A percentile compares a stretch with the other conserved stretches of the same genome.
phyloP scores from a whole-genome alignment of 805 yeast species.

The Candida vaughaniae region DNA sequence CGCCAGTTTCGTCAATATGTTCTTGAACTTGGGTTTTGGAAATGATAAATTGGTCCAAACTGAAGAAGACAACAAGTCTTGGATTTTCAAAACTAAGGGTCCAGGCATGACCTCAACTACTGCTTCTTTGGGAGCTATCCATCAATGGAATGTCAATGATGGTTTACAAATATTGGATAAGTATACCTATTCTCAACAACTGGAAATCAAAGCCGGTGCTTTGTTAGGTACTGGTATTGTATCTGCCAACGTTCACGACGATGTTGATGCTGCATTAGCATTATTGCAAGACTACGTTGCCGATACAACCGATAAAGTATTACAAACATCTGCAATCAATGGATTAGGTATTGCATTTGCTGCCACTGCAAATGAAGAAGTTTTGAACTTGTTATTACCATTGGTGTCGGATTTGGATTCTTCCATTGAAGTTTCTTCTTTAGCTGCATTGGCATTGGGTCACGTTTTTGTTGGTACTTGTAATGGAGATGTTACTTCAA shows the following conservation, averaged over 20 bases:
- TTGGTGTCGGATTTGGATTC: slow-evolving; percentile 73
- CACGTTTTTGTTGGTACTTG: slow-evolving; percentile 95
- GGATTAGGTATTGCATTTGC: slow-evolving; percentile 95
- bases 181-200: slow-evolving; percentile 80
- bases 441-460: slow-evolving; percentile 90
- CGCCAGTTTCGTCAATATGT: slow-evolving; percentile 89
- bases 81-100: slow-evolving; percentile 92
- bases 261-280: slow-evolving; percentile 88
- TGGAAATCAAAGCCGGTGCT: slow-evolving; percentile 94
- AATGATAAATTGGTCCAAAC: slow-evolving; percentile 76
- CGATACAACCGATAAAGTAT: slow-evolving; percentile 49
- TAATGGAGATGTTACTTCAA: slow-evolving; percentile 90
- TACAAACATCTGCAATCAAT: slow-evolving; percentile 78
- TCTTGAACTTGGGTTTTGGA: slow-evolving; percentile 88
- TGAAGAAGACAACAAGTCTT: slow-evolving; percentile 67
- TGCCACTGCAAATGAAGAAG: slow-evolving; percentile 86
- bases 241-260: slow-evolving; percentile 92
- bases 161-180: slow-evolving; percentile 90
- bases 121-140: slow-evolving; percentile 85
- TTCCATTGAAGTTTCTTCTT: slow-evolving; percentile 74
- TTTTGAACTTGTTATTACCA: slow-evolving; percentile 74
- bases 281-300: slow-evolving; percentile 79
- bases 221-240: slow-evolving; percentile 91
- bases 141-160: slow-evolving; percentile 87
- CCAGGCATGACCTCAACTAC: slow-evolving; percentile 89